Evolutionary conservation across 2,329 filamentous ascomycete genomes (phyloP).

Genomic region (Cladosporium sp.): DNA sequence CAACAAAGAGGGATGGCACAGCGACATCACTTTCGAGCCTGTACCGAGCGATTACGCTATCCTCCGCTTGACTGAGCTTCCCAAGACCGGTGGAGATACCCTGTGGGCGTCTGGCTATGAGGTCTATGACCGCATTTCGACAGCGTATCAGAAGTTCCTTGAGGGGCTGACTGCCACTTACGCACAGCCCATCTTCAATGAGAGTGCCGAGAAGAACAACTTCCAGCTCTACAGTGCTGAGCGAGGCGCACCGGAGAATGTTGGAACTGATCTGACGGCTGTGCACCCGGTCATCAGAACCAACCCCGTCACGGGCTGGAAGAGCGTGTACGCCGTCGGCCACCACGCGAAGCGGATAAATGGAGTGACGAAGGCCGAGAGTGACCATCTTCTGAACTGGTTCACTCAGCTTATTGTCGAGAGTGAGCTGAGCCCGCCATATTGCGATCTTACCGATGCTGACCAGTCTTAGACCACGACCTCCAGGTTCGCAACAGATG

Average conservation of each 20-base stretch:
- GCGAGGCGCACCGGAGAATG: constrained; percentile 17
- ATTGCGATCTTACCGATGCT: constrained; percentile 7
- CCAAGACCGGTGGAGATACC: constrained; percentile 53
- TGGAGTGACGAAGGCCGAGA: constrained; percentile 39
- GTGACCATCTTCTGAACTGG: constrained; percentile 23
- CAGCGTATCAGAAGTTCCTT: constrained; percentile 54
- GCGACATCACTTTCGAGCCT: constrained; percentile 63
- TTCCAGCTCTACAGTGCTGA: constrained; percentile 9
- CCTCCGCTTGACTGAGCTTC: constrained; percentile 55
- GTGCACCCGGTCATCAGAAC: constrained; percentile 53
- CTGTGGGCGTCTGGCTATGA: constrained; percentile 42
- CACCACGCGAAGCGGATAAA: constrained; percentile 54
- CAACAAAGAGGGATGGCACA: constrained; percentile 45
- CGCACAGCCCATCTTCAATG: constrained; percentile 27
- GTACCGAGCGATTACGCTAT: constrained; percentile 61
- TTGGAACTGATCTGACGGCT: constrained; percentile 18
- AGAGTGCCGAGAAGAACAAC: constrained; percentile 18
- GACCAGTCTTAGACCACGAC: constrained; percentile 48
- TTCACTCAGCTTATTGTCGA: constrained; percentile 40
- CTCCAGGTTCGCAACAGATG: constrained; percentile 64
- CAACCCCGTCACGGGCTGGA: constrained; percentile 60
- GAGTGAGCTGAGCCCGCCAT: constrained; percentile 31
- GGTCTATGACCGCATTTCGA: constrained; percentile 60
- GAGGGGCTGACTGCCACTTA: constrained; percentile 56
- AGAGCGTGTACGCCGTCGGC: constrained; percentile 57